Percentiles rank a stretch among this genome's conserved stretches.
These are phyloP conservation scores for Kurtzmaniella quercitrusa DNA, from an alignment of 1,139 yeast genomes.

Conservation along the genomic window DNA sequence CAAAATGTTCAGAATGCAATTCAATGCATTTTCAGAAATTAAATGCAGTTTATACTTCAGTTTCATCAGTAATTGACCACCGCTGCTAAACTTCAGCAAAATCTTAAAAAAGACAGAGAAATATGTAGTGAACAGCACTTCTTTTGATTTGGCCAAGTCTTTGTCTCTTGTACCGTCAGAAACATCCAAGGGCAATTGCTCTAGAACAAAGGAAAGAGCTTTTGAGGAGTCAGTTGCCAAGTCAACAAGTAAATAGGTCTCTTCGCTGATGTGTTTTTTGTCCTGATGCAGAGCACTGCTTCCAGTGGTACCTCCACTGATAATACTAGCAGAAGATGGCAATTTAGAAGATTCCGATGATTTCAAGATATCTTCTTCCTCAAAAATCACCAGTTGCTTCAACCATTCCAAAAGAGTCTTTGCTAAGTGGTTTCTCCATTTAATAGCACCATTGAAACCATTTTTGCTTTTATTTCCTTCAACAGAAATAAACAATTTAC, in stretches of 20 bases:
- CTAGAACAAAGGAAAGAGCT: conserved; percentile 52
- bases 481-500: conserved; percentile 50
- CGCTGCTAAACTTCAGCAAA: conserved; percentile 53
- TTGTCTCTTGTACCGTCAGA: conserved; percentile 57
- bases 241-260: conserved; percentile 56
- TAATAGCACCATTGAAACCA: conserved; percentile 53
- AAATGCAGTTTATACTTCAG: conserved; percentile 51
- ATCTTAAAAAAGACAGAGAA: conserved; percentile 70
- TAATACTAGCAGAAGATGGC: conserved; percentile 1
- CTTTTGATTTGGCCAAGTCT: conserved; percentile 55
- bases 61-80: conserved; percentile 16
- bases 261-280: conserved; percentile 26
- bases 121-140: conserved; percentile 65
- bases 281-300: not conserved
- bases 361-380: conserved; percentile 13
- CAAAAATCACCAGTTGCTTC: conserved; percentile 47
- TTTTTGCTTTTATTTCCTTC: conserved; percentile 36
- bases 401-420: conserved; percentile 65
- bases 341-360: not conserved
- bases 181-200: conserved; percentile 54
- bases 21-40: conserved; percentile 63
- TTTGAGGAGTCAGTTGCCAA: conserved; percentile 64
- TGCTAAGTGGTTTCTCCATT: conserved; percentile 57
- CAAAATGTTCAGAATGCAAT: conserved; percentile 63
- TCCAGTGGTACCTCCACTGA: not conserved